These are phyloP conservation scores for sweet orange (Citrus sinensis) DNA, from an alignment of 345 rosid genomes.

Conservation along the genomic window DVS_A1.0 CM039166.1:22154501-22155000, in stretches of 20 bases:
- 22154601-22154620: not conserved
- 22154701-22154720: constrained; percentile 78
- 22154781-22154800: not conserved
- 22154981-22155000: not conserved
- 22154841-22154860: not conserved
- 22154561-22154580: constrained; percentile 76
- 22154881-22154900: not conserved
- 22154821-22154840: not conserved
- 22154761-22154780: constrained; percentile 73
- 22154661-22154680: not conserved
- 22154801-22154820: not conserved
- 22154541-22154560: constrained; percentile 70
- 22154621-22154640: not conserved
- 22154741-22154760: constrained; percentile 72
- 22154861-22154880: not conserved
- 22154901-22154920: not conserved
- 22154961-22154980: not conserved
- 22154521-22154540: constrained; percentile 58
- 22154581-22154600: constrained; percentile 46
- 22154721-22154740: constrained; percentile 52
- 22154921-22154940: too few relatives aligned
- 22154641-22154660: constrained; percentile 4
- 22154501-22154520: constrained; percentile 73
- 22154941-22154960: not conserved
- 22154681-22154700: constrained; percentile 80